Base-by-base conservation (phyloP, 2,329 filamentous ascomycete species). In the Ophiostoma triangulosporum region DNA sequence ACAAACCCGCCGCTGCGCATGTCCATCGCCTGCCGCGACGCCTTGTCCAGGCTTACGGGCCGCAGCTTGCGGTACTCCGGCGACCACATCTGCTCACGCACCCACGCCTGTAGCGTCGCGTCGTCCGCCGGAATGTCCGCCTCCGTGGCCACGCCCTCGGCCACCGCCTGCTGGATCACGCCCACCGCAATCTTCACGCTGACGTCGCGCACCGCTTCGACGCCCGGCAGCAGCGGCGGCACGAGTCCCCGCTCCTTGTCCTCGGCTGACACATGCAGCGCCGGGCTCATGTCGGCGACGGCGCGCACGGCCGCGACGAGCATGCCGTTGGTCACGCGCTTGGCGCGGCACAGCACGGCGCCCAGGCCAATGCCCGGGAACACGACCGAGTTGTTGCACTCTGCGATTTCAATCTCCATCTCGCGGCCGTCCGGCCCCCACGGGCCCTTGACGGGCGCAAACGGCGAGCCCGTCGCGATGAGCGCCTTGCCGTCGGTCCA, bases 361-460 rank as follows among this genome's bases (percentile, higher is more conserved):
- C 88, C 89, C 1, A 95, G 80, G 0, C 88, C 88, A 55, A 95
- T 91, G 0, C 88, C 88, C 0, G 88, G 88, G 66, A 94, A 95
- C 15, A 84, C 84, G 32, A 86, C 86, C 1, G 81, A 85, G 68
- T 95, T 95, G 69, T 95, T 95, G 69, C 89, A 95, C 66, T 95
- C 88, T 24, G 87, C 87, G 62, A 76, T 64, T 27, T 73, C 67
- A 55, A 76, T 70, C 57, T 67, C 65, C 1, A 73, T 56, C 7
- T 76, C 72, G 0, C 62, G 51, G 0, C 73, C 75, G 9, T 69
- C 64, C 0, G 63, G n/a, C 2, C 72, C 74, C 73, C 76, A 80
- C 1, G 75, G 71, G 0, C 75, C 77, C 50, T 77, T 76, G 14
- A 93, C 86, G 0, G 88, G 83, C 1, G 78, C 74, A 64, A 94